Conservation (phyloP, 345 rosid species). For the Orychophragmus violaceus region DNA sequence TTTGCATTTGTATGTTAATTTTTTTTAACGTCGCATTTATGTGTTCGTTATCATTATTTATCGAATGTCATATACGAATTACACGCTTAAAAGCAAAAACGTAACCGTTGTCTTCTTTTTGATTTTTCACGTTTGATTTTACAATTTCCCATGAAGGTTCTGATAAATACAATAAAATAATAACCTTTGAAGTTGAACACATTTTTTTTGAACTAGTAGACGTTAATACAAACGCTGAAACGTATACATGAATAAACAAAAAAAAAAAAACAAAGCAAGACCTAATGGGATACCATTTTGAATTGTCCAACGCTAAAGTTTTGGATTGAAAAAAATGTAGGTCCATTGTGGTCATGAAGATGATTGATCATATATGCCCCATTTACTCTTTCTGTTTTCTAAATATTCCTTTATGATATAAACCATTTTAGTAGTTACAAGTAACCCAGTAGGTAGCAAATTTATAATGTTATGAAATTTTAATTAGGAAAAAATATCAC, state of each 20-base stretch:
- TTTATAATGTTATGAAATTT: not conserved
- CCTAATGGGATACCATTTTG: conserved; percentile 3
- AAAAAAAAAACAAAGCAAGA: not conserved
- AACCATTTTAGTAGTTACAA: not conserved
- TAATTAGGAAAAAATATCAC: not conserved
- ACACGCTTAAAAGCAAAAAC: not conserved
- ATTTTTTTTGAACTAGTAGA: not conserved
- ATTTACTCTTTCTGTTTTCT: not conserved
- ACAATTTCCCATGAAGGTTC: not conserved
- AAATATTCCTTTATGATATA: not conserved
- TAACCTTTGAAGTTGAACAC: not conserved
- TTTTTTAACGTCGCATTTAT: not conserved
- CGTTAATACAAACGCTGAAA: not conserved
- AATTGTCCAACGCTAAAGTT: conserved; percentile 11
- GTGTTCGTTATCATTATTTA: not conserved
- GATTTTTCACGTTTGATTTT: not conserved
- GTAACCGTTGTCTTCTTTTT: not conserved
- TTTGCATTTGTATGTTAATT: not conserved
- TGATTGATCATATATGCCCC: conserved; percentile 15
- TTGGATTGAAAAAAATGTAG: conserved; percentile 20
- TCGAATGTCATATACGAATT: not conserved
- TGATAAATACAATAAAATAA: not conserved
- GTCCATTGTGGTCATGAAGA: conserved; percentile 8
- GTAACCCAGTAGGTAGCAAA: not conserved
- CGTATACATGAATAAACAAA: not conserved